Percentiles rank a stretch among this genome's conserved stretches.
These are phyloP conservation scores for Candida jianshihensis DNA, from an alignment of 805 yeast species.

Conservation along the genomic window DNA sequence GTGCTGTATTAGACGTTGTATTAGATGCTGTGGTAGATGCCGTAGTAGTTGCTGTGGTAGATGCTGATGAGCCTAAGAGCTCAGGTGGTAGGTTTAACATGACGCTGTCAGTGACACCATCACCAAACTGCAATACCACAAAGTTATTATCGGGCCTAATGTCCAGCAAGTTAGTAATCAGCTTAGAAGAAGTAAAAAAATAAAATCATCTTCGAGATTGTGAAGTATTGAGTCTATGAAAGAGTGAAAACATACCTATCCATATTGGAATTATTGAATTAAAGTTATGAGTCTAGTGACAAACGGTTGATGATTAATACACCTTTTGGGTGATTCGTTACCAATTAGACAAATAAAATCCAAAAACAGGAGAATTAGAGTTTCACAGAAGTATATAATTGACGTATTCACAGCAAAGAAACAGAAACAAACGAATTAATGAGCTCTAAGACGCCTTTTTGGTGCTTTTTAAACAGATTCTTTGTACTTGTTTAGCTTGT, in stretches of 20 bases:
- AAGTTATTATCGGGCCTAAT: constrained; percentile 4
- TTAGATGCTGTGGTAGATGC: constrained; percentile 1
- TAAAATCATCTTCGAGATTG: too few species aligned
- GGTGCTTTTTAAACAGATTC: too few species aligned
- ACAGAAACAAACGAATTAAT: too few species aligned
- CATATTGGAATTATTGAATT: background rate
- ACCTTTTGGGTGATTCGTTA: too few species aligned
- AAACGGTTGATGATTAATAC: too few species aligned
- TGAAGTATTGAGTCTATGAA: background rate
- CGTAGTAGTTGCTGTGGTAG: constrained; percentile 1
- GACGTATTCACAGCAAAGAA: too few species aligned
- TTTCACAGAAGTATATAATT: too few species aligned
- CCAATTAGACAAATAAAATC: too few species aligned
- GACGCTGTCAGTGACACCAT: constrained; percentile 9
- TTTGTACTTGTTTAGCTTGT: too few species aligned
- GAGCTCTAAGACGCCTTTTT: too few species aligned
- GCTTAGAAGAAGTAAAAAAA: background rate
- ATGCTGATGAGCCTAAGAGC: constrained; percentile 1
- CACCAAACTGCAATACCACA: constrained; percentile 19
- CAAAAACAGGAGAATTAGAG: background rate
- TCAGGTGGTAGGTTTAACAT: constrained; percentile 10
- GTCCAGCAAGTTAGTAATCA: too few species aligned
- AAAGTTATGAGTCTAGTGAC: too few species aligned
- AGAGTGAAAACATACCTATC: background rate
- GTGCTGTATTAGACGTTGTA: background rate